Evolutionary conservation across 495 filamentous ascomycete species (phyloP).

Genomic region (Pseudomonodictys pantanalensis): DNA sequence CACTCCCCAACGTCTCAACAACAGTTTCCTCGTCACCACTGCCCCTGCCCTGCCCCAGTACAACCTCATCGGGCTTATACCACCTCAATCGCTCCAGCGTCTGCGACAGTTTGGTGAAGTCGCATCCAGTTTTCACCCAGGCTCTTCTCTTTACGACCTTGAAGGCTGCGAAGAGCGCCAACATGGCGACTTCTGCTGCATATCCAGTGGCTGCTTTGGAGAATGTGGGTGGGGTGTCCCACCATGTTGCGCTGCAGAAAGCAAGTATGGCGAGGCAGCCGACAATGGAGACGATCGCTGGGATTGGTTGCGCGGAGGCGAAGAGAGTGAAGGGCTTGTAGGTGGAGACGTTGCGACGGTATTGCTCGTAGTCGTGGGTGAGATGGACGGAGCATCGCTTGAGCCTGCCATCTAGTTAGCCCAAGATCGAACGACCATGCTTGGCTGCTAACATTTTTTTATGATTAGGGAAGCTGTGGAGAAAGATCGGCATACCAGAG

Average conservation of each 20-base stretch:
- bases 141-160: background rate
- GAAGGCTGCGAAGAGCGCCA: background rate
- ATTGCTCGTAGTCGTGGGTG: background rate
- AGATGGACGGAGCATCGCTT: background rate
- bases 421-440: background rate
- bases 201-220: slow-evolving; percentile 2
- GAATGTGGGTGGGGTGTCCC: background rate
- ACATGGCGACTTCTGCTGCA: background rate
- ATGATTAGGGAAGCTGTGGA: background rate
- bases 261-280: slow-evolving; percentile 7
- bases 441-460: background rate
- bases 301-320: slow-evolving; percentile 2
- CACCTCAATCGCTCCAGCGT: background rate
- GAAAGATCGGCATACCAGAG: background rate
- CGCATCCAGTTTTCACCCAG: background rate
- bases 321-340: slow-evolving; percentile 5
- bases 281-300: background rate
- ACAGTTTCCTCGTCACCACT: no score
- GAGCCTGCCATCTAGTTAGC: background rate
- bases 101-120: background rate
- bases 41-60: no score
- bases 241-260: slow-evolving; percentile 12
- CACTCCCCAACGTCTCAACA: no score
- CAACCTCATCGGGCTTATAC: slow-evolving; percentile 4
- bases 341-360: background rate